Conservation (phyloP, 2,329 filamentous ascomycete genomes). For the Verticillium klebahnii region DNA sequence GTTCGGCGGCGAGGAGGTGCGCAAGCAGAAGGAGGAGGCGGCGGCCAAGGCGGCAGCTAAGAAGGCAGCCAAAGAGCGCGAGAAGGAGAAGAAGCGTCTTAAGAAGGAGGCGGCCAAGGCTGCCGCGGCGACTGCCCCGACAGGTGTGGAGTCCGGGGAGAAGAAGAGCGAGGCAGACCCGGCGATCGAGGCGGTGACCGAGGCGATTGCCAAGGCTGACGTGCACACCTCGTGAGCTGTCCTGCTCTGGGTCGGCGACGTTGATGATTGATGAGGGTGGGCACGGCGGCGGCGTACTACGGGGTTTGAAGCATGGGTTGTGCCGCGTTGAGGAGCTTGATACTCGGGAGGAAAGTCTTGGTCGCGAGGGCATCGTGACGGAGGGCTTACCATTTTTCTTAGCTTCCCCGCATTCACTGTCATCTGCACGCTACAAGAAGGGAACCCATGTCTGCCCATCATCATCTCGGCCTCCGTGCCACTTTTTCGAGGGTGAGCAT, state of each 20-base stretch:
- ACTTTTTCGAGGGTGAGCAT: neutral
- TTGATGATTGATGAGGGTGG: neutral
- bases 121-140: neutral
- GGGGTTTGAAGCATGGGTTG: neutral
- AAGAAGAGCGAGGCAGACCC: conserved; percentile 18
- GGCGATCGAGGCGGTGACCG: conserved; percentile 17
- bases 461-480: neutral
- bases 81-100: conserved; percentile 44
- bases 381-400: neutral
- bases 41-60: conserved; percentile 46
- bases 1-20: conserved; percentile 62
- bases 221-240: conserved; percentile 16
- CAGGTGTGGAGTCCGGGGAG: conserved; percentile 17
- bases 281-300: neutral
- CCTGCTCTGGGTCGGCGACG: too few relatives aligned
- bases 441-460: neutral
- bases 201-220: conserved; percentile 19
- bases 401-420: neutral
- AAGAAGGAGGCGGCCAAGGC: conserved; percentile 29
- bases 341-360: neutral
- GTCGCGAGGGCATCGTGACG: neutral
- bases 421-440: neutral
- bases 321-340: neutral
- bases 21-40: conserved; percentile 63
- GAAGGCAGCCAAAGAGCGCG: conserved; percentile 44